Conservation (phyloP, 345 rosid species). For the Citrus hindsii region DNA sequence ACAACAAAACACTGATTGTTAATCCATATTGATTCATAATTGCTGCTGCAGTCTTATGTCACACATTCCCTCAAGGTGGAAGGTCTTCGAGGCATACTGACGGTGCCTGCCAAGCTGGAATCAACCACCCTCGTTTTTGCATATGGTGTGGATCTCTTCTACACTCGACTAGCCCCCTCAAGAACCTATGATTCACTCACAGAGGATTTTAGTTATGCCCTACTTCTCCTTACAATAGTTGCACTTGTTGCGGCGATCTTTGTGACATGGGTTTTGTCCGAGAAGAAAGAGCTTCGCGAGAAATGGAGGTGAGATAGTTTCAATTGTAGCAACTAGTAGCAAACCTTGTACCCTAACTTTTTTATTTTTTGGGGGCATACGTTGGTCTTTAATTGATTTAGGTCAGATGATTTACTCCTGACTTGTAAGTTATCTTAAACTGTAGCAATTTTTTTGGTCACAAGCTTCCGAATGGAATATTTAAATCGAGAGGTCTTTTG, state of each 20-base stretch:
- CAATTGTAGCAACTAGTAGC: not conserved
- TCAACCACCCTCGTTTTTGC: slow-evolving; percentile 88
- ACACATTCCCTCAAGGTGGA: slow-evolving; percentile 85
- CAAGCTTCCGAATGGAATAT: not conserved
- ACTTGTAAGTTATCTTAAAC: slow-evolving; percentile 21
- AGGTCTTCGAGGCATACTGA: slow-evolving; percentile 73
- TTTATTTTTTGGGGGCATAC: not conserved
- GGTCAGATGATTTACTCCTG: slow-evolving; percentile 20
- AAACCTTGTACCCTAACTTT: slow-evolving; percentile 17
- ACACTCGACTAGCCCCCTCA: slow-evolving; percentile 88
- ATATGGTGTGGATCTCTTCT: slow-evolving; percentile 88
- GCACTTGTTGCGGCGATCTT: slow-evolving; percentile 83
- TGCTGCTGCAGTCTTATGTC: slow-evolving; percentile 62
- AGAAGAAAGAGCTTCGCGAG: slow-evolving; percentile 83
- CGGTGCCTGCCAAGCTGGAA: slow-evolving; percentile 96
- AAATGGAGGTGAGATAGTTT: slow-evolving; percentile 70
- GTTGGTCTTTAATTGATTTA: slow-evolving; percentile 8
- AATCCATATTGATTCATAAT: not conserved
- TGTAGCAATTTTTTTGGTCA: slow-evolving; percentile 15
- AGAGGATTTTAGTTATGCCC: slow-evolving; percentile 89
- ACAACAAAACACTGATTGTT: not conserved
- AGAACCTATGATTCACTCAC: slow-evolving; percentile 96
- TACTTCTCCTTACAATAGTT: slow-evolving; percentile 80
- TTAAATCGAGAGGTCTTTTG: not conserved
- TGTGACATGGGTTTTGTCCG: slow-evolving; percentile 78